Percentiles rank a stretch among this genome's conserved stretches.
These are phyloP conservation scores for Diatrype stigma DNA, from an alignment of 2,329 filamentous ascomycete species.

Conservation along the genomic window DNA sequence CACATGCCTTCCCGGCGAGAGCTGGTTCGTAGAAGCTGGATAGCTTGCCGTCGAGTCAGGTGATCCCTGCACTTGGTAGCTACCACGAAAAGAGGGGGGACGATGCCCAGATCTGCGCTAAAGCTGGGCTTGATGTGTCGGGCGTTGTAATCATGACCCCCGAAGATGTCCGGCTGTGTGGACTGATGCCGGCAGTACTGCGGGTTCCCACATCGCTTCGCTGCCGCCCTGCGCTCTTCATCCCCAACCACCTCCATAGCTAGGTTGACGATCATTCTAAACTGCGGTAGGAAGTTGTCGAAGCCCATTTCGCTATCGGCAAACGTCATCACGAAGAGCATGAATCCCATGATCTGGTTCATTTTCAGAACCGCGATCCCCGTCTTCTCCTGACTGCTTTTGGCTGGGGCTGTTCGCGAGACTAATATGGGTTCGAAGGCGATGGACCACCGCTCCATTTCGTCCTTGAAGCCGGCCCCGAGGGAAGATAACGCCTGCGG, in stretches of 20 bases:
- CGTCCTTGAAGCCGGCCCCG: conserved; percentile 42
- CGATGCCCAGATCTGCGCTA: conserved; percentile 59
- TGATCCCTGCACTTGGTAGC: conserved; percentile 62
- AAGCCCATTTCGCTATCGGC: conserved; percentile 55
- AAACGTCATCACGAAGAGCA: conserved; percentile 59
- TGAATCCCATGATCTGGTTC: conserved; percentile 53
- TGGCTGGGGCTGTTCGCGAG: conserved; percentile 43
- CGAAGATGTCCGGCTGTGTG: conserved; percentile 34
- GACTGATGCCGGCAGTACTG: conserved; percentile 39
- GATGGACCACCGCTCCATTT: conserved; percentile 50
- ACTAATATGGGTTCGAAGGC: conserved; percentile 54
- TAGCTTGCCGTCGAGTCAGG: conserved; percentile 53
- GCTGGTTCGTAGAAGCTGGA: conserved; percentile 55
- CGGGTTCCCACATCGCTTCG: conserved; percentile 40
- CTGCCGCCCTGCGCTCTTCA: conserved; percentile 48
- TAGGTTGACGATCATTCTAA: conserved; percentile 52
- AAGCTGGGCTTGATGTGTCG: conserved; percentile 58
- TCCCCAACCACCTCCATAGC: conserved; percentile 57
- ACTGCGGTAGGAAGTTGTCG: conserved; percentile 48
- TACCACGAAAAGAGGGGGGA: conserved; percentile 62
- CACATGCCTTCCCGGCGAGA: conserved; percentile 65
- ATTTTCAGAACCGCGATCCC: conserved; percentile 60
- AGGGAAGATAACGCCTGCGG: conserved; percentile 44
- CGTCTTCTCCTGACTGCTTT: conserved; percentile 52
- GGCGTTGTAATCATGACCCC: conserved; percentile 39